A percentile compares a stretch with the other conserved stretches of the same genome.
Conservation (phyloP, 345 rosid genomes). For the Mangifera indica region DNA sequence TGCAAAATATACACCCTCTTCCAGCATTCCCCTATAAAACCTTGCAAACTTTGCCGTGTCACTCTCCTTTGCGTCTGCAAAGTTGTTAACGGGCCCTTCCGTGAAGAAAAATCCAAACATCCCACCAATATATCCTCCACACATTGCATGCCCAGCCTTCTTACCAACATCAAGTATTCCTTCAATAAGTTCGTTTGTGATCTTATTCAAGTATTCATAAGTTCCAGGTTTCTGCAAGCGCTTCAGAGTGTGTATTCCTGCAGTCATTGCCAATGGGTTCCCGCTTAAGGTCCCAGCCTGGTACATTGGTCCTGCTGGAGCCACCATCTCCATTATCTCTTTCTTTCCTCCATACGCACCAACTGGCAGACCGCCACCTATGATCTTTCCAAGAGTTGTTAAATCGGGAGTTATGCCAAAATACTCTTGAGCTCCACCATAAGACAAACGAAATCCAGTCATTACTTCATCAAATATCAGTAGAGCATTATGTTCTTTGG, state of each 20-base stretch:
- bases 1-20: conserved; percentile 94
- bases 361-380: conserved; percentile 88
- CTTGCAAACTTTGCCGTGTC: conserved; percentile 73
- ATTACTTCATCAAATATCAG: conserved; percentile 93
- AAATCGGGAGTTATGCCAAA: conserved; percentile 80
- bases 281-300: conserved; percentile 97
- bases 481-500: conserved; percentile 63
- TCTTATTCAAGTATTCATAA: conserved; percentile 73
- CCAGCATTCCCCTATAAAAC: conserved; percentile 77
- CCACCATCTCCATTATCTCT: conserved; percentile 96
- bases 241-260: conserved; percentile 79
- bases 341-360: conserved; percentile 96
- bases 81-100: conserved; percentile 80
- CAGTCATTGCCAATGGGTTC: conserved; percentile 94
- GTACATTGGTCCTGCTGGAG: conserved; percentile 98
- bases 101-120: conserved; percentile 98
- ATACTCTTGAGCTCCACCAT: conserved; percentile 94
- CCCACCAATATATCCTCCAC: conserved; percentile 76
- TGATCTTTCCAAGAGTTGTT: conserved; percentile 86
- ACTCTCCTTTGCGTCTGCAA: conserved; percentile 80
- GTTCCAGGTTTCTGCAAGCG: conserved; percentile 70
- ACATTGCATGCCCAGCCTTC: conserved; percentile 80
- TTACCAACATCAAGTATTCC: conserved; percentile 81
- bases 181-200: conserved; percentile 58
- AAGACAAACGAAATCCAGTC: conserved; percentile 87